phyloP scores from a whole-genome alignment of 2,329 filamentous ascomycete species.

The Talaromyces islandicus region DNA sequence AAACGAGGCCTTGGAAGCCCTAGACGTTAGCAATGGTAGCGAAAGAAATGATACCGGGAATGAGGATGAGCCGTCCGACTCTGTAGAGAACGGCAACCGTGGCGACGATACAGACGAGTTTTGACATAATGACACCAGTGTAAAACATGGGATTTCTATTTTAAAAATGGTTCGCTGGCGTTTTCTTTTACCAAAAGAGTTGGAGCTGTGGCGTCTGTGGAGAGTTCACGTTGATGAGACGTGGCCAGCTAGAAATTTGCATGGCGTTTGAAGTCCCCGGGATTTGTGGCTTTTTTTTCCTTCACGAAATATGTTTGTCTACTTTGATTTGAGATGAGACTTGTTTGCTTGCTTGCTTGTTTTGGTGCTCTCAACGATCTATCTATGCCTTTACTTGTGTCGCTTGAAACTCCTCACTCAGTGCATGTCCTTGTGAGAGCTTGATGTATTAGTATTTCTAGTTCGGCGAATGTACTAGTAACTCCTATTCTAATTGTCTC shows the following conservation, averaged over 20 bases:
- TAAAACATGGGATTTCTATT: neutral
- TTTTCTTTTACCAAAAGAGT: neutral
- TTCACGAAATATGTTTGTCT: neutral
- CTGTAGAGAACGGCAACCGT: slow-evolving; percentile 4
- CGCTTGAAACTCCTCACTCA: neutral
- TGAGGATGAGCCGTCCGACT: slow-evolving; percentile 15
- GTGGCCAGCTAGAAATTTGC: neutral
- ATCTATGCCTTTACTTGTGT: neutral
- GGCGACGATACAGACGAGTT: slow-evolving; percentile 9
- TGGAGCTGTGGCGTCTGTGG: neutral
- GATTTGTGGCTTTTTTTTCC: neutral
- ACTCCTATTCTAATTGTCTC: neutral
- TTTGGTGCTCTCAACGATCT: neutral
- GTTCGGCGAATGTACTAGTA: neutral
- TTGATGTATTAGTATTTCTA: neutral
- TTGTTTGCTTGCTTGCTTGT: neutral
- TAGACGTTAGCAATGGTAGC: slow-evolving; percentile 33
- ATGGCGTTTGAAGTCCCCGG: neutral
- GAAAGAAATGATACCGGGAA: slow-evolving; percentile 25
- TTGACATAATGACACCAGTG: slow-evolving; percentile 2
- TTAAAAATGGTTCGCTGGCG: neutral
- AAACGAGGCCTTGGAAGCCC: slow-evolving; percentile 40
- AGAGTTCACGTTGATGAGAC: neutral
- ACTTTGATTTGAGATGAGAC: neutral
- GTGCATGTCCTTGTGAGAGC: neutral